phyloP scores from a whole-genome alignment of 1,284 basidiomycete genomes.

The Bondarzewia mesenterica region DNA sequence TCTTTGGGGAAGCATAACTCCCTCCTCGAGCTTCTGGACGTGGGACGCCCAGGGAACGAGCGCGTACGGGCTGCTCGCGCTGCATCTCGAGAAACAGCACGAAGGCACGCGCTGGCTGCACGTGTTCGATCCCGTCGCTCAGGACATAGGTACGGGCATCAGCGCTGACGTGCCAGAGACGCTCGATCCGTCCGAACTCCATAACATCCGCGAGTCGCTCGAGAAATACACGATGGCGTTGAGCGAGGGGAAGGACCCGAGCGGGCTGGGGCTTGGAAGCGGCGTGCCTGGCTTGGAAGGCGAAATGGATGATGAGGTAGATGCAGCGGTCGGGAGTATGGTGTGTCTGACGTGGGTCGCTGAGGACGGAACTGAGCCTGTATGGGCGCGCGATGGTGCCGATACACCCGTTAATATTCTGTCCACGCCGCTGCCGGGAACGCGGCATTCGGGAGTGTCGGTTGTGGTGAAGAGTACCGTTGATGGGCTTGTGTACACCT shows the following conservation, averaged over 20 bases:
- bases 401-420: constrained; percentile 44
- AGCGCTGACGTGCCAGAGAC: constrained; percentile 89
- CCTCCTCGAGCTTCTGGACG: constrained; percentile 78
- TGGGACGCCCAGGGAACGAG: constrained; percentile 71
- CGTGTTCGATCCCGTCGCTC: constrained; percentile 59
- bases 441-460: constrained; percentile 24
- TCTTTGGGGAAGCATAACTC: constrained; percentile 72
- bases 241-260: constrained; percentile 45
- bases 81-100: constrained; percentile 82
- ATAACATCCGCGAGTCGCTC: constrained; percentile 68
- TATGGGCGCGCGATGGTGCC: constrained; percentile 26
- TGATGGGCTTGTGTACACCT: constrained; percentile 72
- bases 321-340: constrained; percentile 55
- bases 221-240: constrained; percentile 78
- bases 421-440: constrained; percentile 54
- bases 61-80: constrained; percentile 59
- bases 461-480: constrained; percentile 74
- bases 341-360: constrained; percentile 58
- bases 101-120: constrained; percentile 80
- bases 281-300: constrained; percentile 75
- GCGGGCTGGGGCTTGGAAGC: constrained; percentile 47
- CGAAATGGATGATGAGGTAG: constrained; percentile 80
- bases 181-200: constrained; percentile 77
- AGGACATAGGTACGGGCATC: constrained; percentile 36
- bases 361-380: constrained; percentile 35